Evolutionary conservation across 2,329 filamentous ascomycete species (phyloP), one percentile per base, ranked within the genome.

Genomic region (Pyrenochaeta sp.): DNA sequence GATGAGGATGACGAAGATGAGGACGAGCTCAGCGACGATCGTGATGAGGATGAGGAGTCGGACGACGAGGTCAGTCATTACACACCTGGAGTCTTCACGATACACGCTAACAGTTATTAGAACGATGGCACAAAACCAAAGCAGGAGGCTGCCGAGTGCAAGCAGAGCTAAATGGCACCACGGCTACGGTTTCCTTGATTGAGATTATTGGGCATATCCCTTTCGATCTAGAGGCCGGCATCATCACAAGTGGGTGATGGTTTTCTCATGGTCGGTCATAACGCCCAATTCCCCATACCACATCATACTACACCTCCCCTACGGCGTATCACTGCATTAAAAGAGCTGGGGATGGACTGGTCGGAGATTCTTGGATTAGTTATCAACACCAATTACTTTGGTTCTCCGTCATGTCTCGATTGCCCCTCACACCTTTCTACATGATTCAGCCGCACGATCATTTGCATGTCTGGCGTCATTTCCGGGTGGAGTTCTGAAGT

Each of bases 1-100:
- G 92, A 96, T 38, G 92, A 96, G 19, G 90, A 95, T 13, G 93
- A 96, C 38, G 92, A 96, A 45, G 92, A 96, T 39, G 88, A 92
- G 55, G 90, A 96, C 50, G 90, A 96, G 55, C 79, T 89, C 46
- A 90, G 87, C 65, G 88, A 92, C 49, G 88, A 94, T 63, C 82
- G 81, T 41, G 84, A 94, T 40, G 90, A 95, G 45, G 91, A 96
- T 43, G 71, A 74, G 30, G 71, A 74, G 50, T 71, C 69, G 38
- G 71, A 73, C 44, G 71, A 73, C 26, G 71, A 73, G 57, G 72
- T 73, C 62, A 41, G 62, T 37, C 36, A 4, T 13, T 8, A 7
- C 10, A 19, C 5, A 2, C 10, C 8, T 9, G n/a, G 9, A 35
- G 17, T 35, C 6, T 4, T 18, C 5, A 9, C n/a, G 38, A 6